These are phyloP conservation scores for Actinomortierella ambigua DNA, from an alignment of 371 early-diverging fungal species.

Conservation along the genomic window DNA sequence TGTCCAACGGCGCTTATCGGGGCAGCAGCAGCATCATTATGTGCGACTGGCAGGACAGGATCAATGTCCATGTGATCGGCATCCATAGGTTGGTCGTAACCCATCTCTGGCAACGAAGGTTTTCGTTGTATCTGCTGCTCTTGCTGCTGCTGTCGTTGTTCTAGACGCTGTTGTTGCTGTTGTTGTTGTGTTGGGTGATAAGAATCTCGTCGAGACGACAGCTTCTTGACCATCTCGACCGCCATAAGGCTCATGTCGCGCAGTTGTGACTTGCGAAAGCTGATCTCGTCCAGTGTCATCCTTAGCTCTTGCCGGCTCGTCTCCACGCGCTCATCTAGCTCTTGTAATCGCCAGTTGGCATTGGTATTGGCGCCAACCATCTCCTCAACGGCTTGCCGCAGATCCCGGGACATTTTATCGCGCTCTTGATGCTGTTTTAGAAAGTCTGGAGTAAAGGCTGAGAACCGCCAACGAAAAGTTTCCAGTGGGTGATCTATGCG, in stretches of 20 bases:
- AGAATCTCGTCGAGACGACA: slow-evolving; percentile 7
- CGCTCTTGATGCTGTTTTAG: slow-evolving; percentile 22
- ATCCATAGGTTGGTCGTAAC: neutral
- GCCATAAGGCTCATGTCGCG: slow-evolving; percentile 42
- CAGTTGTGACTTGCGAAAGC: slow-evolving; percentile 38
- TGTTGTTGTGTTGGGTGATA: neutral
- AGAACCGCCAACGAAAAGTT: slow-evolving; percentile 41
- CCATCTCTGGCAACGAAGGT: neutral
- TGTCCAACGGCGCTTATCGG: neutral
- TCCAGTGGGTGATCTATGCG: slow-evolving; percentile 34
- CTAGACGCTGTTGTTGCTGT: neutral
- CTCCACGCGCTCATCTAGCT: slow-evolving; percentile 30
- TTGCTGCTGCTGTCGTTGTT: neutral
- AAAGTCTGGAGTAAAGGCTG: slow-evolving; percentile 40
- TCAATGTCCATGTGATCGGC: neutral
- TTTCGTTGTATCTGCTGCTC: neutral
- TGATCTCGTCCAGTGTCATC: slow-evolving; percentile 40
- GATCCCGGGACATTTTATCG: slow-evolving; percentile 16
- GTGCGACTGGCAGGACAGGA: slow-evolving; percentile 1
- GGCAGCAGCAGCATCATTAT: slow-evolving; percentile 8
- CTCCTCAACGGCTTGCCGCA: slow-evolving; percentile 19
- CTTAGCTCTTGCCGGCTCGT: slow-evolving; percentile 35
- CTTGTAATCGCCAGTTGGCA: slow-evolving; percentile 25
- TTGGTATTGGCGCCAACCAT: slow-evolving; percentile 18
- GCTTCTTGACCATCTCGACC: slow-evolving; percentile 34